phyloP scores from a whole-genome alignment of 2,329 filamentous ascomycete species.

The Lachnellula hyalina region DNA sequence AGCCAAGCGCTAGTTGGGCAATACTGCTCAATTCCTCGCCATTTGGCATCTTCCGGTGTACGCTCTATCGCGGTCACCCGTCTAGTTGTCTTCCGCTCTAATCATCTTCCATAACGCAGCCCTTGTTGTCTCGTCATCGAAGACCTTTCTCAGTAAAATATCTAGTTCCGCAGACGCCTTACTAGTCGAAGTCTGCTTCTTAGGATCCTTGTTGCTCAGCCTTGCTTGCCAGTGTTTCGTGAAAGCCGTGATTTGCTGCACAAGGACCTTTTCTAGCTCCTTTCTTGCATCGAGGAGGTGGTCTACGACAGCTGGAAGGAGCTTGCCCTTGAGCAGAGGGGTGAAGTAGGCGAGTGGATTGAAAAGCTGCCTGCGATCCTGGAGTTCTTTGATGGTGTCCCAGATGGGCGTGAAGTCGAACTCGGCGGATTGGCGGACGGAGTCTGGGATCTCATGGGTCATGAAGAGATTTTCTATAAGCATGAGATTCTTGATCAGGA shows the following conservation, averaged over 20 bases:
- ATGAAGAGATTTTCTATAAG: slow-evolving; percentile 94
- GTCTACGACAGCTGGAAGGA: slow-evolving; percentile 36
- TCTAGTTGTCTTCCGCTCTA: slow-evolving; percentile 19
- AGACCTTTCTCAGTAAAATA: slow-evolving; percentile 50
- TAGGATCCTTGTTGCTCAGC: slow-evolving; percentile 40
- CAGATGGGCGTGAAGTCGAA: slow-evolving; percentile 62
- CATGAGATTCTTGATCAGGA: slow-evolving; percentile 90
- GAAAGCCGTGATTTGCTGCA: slow-evolving; percentile 58
- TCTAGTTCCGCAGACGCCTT: slow-evolving; percentile 54
- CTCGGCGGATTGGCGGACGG: slow-evolving; percentile 44
- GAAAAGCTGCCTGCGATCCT: slow-evolving; percentile 45
- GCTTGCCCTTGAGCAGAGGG: slow-evolving; percentile 38
- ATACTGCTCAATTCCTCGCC: too few species aligned
- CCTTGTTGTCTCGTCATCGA: slow-evolving; percentile 35
- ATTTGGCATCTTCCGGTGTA: not conserved
- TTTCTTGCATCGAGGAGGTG: slow-evolving; percentile 53
- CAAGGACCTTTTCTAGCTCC: slow-evolving; percentile 57
- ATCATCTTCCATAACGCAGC: slow-evolving; percentile 32
- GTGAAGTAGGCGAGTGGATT: slow-evolving; percentile 39
- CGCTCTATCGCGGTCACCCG: not conserved
- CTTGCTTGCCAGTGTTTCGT: slow-evolving; percentile 53
- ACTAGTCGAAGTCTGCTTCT: slow-evolving; percentile 40
- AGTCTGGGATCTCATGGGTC: slow-evolving; percentile 83
- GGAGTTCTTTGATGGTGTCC: slow-evolving; percentile 51
- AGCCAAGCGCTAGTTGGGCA: too few species aligned